Conservation (phyloP, 257 asterid species). For the Capsicum pubescens region DNA sequence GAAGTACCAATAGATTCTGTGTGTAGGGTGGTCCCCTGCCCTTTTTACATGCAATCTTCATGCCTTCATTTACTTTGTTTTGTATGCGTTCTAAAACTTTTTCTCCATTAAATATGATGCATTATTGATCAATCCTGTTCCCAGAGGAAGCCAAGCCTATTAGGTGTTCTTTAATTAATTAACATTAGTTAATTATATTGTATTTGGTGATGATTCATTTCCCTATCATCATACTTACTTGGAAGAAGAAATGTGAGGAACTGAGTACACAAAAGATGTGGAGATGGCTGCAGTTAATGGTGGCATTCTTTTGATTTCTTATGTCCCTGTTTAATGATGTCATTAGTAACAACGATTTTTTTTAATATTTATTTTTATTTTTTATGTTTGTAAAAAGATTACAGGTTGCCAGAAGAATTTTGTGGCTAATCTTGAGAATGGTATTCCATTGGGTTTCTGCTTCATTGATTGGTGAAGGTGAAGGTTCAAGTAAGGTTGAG, state of each 20-base stretch:
- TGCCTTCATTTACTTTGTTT: conserved; percentile 16
- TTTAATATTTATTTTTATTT: neutral
- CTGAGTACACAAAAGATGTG: neutral
- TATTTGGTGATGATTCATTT: neutral
- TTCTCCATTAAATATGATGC: conserved; percentile 19
- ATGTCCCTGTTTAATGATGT: neutral
- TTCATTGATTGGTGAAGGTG: conserved; percentile 23
- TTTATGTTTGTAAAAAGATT: neutral
- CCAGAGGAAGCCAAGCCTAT: conserved; percentile 18
- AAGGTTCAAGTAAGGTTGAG: conserved; percentile 17
- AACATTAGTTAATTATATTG: neutral
- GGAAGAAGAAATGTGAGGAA: conserved; percentile 16
- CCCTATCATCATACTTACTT: neutral
- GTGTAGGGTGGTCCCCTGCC: conserved; percentile 45
- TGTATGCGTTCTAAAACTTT: neutral
- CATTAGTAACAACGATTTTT: neutral
- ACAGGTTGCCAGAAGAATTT: conserved; percentile 2
- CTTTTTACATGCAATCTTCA: conserved; percentile 22
- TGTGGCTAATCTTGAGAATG: conserved; percentile 1
- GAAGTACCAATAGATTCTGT: conserved; percentile 35
- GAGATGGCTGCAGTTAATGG: conserved; percentile 11
- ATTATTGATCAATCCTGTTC: conserved; percentile 3
- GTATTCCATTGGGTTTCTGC: conserved; percentile 23
- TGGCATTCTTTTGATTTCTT: neutral
- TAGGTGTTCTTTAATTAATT: neutral